A percentile compares a stretch with the other conserved stretches of the same genome.
Conservation (phyloP, 116 monocot species). For the Posidonia oceanica region DNA sequence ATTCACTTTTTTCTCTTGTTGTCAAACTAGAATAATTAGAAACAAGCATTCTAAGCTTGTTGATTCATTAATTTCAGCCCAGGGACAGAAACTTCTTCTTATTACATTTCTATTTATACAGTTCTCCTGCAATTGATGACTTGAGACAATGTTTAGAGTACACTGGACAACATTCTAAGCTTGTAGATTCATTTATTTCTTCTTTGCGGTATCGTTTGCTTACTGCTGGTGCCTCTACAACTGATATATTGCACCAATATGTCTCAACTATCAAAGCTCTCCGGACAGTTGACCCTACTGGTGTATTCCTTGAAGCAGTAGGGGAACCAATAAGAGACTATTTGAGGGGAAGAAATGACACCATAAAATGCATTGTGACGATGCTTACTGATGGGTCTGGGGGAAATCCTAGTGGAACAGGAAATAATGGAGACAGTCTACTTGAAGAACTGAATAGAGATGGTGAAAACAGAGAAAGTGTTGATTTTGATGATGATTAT, state of each 20-base stretch:
- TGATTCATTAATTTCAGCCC: neutral
- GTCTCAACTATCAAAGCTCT: constrained; percentile 96
- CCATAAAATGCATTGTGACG: constrained; percentile 98
- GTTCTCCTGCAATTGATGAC: constrained; percentile 94
- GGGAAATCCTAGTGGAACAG: constrained; percentile 52
- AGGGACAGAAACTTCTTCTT: neutral
- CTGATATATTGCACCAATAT: constrained; percentile 98
- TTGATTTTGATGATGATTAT: constrained; percentile 60
- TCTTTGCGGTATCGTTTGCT: constrained; percentile 78
- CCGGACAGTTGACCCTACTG: constrained; percentile 78
- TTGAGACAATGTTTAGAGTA: constrained; percentile 80
- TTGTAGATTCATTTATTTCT: constrained; percentile 91
- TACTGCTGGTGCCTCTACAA: constrained; percentile 96
- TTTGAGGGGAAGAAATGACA: constrained; percentile 87
- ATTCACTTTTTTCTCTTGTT: too few relatives aligned
- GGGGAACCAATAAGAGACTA: constrained; percentile 94
- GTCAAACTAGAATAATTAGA: too few relatives aligned
- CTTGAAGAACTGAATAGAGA: constrained; percentile 92
- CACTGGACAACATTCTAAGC: constrained; percentile 98
- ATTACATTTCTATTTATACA: constrained; percentile 21
- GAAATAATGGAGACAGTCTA: constrained; percentile 63
- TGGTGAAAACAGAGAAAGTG: constrained; percentile 66
- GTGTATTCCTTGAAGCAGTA: constrained; percentile 92
- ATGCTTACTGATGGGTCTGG: constrained; percentile 94
- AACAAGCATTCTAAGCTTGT: neutral